phyloP scores from a whole-genome alignment of 2,329 filamentous ascomycete species.

The Erysiphe pulchra region DNA sequence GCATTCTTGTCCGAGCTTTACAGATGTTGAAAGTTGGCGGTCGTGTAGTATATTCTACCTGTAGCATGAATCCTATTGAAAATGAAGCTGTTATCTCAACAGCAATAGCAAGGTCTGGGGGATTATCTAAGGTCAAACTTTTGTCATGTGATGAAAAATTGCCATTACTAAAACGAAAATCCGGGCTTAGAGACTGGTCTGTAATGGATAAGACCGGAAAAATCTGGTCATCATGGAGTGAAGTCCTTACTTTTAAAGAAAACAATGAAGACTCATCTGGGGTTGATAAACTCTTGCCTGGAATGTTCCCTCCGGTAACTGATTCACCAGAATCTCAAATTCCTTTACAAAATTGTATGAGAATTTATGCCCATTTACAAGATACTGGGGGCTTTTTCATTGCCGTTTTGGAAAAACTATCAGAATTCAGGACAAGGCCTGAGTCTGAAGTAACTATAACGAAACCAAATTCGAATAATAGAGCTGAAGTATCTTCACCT shows the following conservation, averaged over 20 bases:
- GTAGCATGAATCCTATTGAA: slow-evolving; percentile 95
- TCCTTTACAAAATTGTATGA: slow-evolving; percentile 72
- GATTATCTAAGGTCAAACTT: slow-evolving; percentile 53
- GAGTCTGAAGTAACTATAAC: slow-evolving; percentile 30
- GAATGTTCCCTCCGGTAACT: slow-evolving; percentile 55
- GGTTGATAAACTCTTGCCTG: slow-evolving; percentile 46
- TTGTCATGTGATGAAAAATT: slow-evolving; percentile 62
- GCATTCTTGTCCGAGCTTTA: slow-evolving; percentile 73
- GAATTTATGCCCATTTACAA: slow-evolving; percentile 84
- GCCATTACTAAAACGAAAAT: slow-evolving; percentile 46
- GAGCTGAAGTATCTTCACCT: slow-evolving; percentile 18
- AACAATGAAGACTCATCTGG: slow-evolving; percentile 28
- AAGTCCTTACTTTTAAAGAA: slow-evolving; percentile 21
- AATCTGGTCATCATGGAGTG: slow-evolving; percentile 59
- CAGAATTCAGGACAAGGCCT: slow-evolving; percentile 55
- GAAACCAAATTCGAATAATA: slow-evolving; percentile 14
- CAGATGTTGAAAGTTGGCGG: slow-evolving; percentile 93
- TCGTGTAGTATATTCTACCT: slow-evolving; percentile 89
- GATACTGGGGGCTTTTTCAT: slow-evolving; percentile 98
- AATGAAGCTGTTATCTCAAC: slow-evolving; percentile 80
- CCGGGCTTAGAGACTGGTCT: slow-evolving; percentile 62
- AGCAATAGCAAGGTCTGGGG: slow-evolving; percentile 77
- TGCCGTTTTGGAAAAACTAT: slow-evolving; percentile 73
- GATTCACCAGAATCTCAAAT: slow-evolving; percentile 29
- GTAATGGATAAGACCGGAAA: slow-evolving; percentile 70